phyloP scores from a whole-genome alignment of 805 yeast species.

The Brettanomyces custersianus region DNA sequence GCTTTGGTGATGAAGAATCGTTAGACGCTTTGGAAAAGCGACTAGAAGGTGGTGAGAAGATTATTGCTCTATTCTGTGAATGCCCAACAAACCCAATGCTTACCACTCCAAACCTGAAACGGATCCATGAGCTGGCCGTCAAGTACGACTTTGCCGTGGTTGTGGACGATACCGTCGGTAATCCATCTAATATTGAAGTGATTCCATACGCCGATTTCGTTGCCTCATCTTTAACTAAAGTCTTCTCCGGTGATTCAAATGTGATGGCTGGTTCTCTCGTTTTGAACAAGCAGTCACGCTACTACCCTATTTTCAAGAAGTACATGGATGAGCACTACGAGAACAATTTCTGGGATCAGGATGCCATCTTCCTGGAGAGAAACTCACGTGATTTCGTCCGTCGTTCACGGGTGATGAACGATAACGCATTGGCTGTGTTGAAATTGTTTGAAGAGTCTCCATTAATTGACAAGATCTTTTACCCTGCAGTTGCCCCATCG shows the following conservation, averaged over 20 bases:
- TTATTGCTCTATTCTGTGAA: slow-evolving; percentile 80
- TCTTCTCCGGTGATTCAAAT: slow-evolving; percentile 89
- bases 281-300: slow-evolving; percentile 55
- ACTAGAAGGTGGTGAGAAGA: slow-evolving; percentile 54
- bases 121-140: slow-evolving; percentile 57
- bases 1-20: slow-evolving; percentile 69
- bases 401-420: slow-evolving; percentile 50
- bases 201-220: slow-evolving; percentile 80
- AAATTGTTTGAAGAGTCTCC: slow-evolving; percentile 41
- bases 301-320: slow-evolving; percentile 40
- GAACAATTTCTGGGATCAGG: slow-evolving; percentile 87
- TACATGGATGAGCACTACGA: slow-evolving; percentile 48
- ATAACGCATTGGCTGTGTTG: slow-evolving; percentile 46
- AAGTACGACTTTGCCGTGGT: slow-evolving; percentile 69
- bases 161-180: slow-evolving; percentile 93
- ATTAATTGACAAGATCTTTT: slow-evolving; percentile 55
- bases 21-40: slow-evolving; percentile 54
- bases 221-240: slow-evolving; percentile 81
- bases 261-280: slow-evolving; percentile 92
- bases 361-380: slow-evolving; percentile 83
- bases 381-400: slow-evolving; percentile 82
- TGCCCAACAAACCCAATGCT: slow-evolving; percentile 93
- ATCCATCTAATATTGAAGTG: slow-evolving; percentile 74
- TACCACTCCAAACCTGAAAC: slow-evolving; percentile 68
- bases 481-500: slow-evolving; percentile 49